A percentile compares a stretch with the other conserved stretches of the same genome.
phyloP scores from a whole-genome alignment of 2,329 filamentous ascomycete species.

The Stagonosporopsis cucurbitacearum region DNA sequence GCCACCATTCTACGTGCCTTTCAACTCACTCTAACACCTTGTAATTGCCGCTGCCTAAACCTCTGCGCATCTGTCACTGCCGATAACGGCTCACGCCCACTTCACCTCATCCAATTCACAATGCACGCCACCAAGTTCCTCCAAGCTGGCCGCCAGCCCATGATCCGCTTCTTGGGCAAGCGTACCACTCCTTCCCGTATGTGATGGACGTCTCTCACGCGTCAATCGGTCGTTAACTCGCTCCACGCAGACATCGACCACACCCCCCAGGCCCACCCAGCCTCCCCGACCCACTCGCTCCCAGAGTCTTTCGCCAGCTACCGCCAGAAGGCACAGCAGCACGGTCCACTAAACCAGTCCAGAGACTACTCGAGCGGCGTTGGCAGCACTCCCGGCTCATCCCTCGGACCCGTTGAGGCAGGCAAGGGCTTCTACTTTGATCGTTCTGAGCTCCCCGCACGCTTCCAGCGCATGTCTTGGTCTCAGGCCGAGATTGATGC shows the following conservation, averaged over 20 bases:
- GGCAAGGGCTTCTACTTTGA: slow-evolving; percentile 83
- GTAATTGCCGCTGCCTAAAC: background rate
- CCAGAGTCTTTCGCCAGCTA: slow-evolving; percentile 77
- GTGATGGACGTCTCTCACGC: slow-evolving; percentile 20
- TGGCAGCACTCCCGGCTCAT: slow-evolving; percentile 69
- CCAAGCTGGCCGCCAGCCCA: slow-evolving; percentile 56
- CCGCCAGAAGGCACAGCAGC: slow-evolving; percentile 78
- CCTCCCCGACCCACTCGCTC: slow-evolving; percentile 69
- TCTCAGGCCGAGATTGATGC: slow-evolving; percentile 89
- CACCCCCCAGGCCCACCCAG: slow-evolving; percentile 74
- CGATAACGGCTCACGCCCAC: slow-evolving; percentile 14
- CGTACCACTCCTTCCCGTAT: slow-evolving; percentile 53
- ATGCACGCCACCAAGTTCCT: slow-evolving; percentile 57
- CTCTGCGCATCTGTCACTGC: slow-evolving; percentile 1
- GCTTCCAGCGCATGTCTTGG: slow-evolving; percentile 80
- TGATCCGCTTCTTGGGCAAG: slow-evolving; percentile 61
- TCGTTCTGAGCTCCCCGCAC: slow-evolving; percentile 80
- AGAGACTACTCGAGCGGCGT: slow-evolving; percentile 45
- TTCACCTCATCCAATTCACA: slow-evolving; percentile 25
- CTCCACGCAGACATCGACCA: slow-evolving; percentile 70
- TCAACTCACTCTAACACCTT: background rate
- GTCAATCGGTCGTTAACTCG: slow-evolving; percentile 18
- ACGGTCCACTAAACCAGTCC: slow-evolving; percentile 67
- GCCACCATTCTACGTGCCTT: slow-evolving; percentile 7
- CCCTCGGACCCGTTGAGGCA: slow-evolving; percentile 75